Evolutionary conservation across 208 protist genomes (phyloP).

Genomic region (Porcisia hertigi): DNA sequence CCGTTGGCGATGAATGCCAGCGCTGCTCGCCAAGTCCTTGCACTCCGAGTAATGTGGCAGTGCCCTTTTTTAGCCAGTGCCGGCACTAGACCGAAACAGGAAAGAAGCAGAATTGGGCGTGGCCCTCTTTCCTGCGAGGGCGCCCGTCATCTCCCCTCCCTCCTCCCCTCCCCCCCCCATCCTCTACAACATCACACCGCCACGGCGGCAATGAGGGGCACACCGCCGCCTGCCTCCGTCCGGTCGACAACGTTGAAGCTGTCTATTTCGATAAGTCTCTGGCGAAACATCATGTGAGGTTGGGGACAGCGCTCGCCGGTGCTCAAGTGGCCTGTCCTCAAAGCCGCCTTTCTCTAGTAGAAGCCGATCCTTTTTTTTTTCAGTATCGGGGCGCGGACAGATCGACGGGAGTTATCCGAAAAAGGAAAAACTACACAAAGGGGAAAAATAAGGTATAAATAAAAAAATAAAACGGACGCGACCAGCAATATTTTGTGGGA

Average conservation of each 20-base stretch:
- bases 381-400: too few species aligned
- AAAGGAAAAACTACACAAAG: too few species aligned
- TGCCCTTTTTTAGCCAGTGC: background rate
- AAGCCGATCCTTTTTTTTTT: background rate
- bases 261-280: background rate
- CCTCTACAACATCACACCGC: background rate
- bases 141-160: background rate
- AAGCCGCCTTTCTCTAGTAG: conserved; percentile 5
- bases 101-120: background rate
- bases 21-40: background rate
- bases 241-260: background rate
- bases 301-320: conserved; percentile 4
- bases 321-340: background rate
- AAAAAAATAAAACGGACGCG: too few species aligned
- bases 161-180: background rate
- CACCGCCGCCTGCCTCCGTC: background rate
- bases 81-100: background rate
- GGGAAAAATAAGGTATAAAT: too few species aligned
- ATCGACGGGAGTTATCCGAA: too few species aligned
- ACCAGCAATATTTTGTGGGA: too few species aligned
- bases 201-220: conserved; percentile 9
- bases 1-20: background rate
- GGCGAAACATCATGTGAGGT: background rate
- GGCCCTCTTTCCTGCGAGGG: background rate
- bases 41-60: background rate